Evolutionary conservation across 805 yeast genomes (phyloP), one percentile per base, ranked within the genome.

Genomic region (Ogataea trehalophila): DNA sequence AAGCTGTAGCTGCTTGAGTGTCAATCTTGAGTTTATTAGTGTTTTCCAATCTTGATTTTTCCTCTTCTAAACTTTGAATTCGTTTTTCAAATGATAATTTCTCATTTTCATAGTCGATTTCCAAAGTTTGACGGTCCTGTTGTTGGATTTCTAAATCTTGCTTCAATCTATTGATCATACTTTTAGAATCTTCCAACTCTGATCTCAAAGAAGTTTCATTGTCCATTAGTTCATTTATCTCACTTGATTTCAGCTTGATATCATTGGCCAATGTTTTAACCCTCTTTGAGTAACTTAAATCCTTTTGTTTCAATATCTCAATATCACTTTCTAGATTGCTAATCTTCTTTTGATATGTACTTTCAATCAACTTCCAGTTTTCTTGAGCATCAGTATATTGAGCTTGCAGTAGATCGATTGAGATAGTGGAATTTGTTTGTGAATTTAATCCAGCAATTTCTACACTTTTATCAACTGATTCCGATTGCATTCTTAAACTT

Each of bases 331-430:
- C 76, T n/a, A 75, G 53, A 15, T 56, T 48, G 5, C 76, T 62
- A 17, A 83, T 71, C 48, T 76, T 77, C 8, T 67, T 62, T 50
- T 74, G 69, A 49, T 89, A 71, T 3, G 80, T 72, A 37, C 85
- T 76, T 63, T 94, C 97, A 39, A 89, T 81, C 17, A 81, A 70
- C 47, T 85, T 83, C 95, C 96, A 88, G 62, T 85, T 87, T 52
- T 83, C 88, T 47, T 84, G 84, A 0, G 92, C 85, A 15, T 82
- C 75, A 7, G 86, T 76, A 54, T 87, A 84, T 62, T 90, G 94
- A 2, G 78, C 69, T 58, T 85, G 90, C 18, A 87, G 59, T 15
- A 75, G 67, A 53, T 83, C 81, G 14, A 50, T 52, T 5, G 63
- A 49, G 3, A 47, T 38, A 4, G 56, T 46, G 3, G 55, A 49